Base-by-base conservation (phyloP, 352 stramenopile genomes). In the Pythium aquatile region DNA sequence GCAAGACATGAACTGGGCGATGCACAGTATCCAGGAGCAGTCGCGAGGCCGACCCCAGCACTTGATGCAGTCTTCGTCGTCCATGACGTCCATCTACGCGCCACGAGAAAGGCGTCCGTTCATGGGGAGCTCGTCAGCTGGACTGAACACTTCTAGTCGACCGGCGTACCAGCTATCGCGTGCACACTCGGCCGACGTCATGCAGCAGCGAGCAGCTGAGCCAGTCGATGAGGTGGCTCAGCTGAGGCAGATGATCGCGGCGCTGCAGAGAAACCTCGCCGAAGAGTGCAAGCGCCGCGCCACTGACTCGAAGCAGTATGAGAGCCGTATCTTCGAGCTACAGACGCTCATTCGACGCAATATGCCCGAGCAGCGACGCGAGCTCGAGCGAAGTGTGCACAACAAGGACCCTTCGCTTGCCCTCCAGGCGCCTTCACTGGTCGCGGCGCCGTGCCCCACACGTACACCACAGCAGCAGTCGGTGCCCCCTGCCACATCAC, bases 271-370 rank as follows among this genome's bases (percentile, higher is more conserved):
- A 55, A 78, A 65, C 55, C 74, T 91, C 5, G 82, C 89, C 39
- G 72, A 83, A 24, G 82, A 91, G 67, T 87, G 87, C 69, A 88
- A 88, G 61, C 75, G 77, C 8, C 82, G 82, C 47, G 71, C 77
- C 4, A 69, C 70, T 8, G 82, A 91, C 49, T 80, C 89, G 52
- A 78, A 87, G 17, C 75, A 85, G 57, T 89, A 89, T 78, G 78
- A 91, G 60, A 73, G 88, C 75, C 88, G 88, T 83, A 91, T 91
- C 62, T 74, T 88, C 56, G 82, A 91, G 69, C 75, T 91, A 29
- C 79, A 89, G 61, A 69, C 73, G 5, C 64, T 87, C 32, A 91
- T 91, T 49, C 82, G 80, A 10, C 61, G 66, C 39, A 83, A 86
- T 40, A 66, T 71, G 30, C 73, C 74, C 3, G 77, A 84, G 20